These are phyloP conservation scores for Rosa chinensis DNA, from an alignment of 306 rosid genomes.

Conservation along the genomic window DNA sequence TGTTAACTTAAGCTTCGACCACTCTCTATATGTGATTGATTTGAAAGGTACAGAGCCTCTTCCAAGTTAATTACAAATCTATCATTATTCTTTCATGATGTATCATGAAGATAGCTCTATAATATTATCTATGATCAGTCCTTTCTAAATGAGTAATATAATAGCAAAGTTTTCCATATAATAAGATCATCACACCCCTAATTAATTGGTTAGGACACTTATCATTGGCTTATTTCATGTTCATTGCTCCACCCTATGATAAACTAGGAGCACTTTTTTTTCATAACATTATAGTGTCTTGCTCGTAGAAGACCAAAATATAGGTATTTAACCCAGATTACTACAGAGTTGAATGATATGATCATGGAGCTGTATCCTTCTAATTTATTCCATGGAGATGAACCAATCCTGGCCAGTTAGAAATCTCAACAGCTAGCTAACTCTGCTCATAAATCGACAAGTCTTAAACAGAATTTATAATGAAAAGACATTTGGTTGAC, in stretches of 20 bases:
- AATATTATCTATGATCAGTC: too few species aligned
- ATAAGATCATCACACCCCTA: neutral
- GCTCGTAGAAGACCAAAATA: neutral
- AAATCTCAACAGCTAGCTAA: neutral
- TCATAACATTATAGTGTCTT: too few species aligned
- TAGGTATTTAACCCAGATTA: neutral
- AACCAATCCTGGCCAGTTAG: neutral
- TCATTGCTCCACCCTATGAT: neutral
- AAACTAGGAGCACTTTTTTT: neutral
- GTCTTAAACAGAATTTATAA: neutral
- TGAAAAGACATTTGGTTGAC: slow-evolving; percentile 16
- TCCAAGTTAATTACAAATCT: too few species aligned
- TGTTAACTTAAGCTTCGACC: too few species aligned
- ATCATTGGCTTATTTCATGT: neutral
- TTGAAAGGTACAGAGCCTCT: too few species aligned
- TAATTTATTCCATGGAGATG: neutral
- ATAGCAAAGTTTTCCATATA: neutral
- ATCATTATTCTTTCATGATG: too few species aligned
- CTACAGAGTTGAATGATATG: neutral
- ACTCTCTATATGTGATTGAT: too few species aligned
- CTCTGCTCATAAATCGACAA: neutral
- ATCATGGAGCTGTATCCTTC: neutral
- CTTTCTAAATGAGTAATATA: neutral
- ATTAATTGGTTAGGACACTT: neutral
- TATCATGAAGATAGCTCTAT: too few species aligned